Percentiles rank a stretch among this genome's conserved stretches.
Conservation (phyloP, 2,329 filamentous ascomycete species). For the Diaporthe amygdali region DNA sequence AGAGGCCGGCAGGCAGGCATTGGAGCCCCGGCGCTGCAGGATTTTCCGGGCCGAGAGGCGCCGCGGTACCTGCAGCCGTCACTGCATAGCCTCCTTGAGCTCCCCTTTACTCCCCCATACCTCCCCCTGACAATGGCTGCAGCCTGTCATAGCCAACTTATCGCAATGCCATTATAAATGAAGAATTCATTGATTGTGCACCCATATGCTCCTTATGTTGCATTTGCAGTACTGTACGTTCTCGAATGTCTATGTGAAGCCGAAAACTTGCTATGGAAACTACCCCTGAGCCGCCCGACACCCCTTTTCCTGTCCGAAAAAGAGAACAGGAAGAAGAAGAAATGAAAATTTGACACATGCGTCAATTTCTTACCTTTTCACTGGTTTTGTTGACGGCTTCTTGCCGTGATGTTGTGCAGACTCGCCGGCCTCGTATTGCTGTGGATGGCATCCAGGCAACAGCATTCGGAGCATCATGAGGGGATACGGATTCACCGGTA, state of each 20-base stretch:
- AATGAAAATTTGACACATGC: no score
- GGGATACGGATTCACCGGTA: background rate
- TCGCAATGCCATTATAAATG: background rate
- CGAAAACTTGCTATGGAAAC: background rate
- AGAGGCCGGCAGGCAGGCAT: background rate
- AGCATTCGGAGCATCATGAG: background rate
- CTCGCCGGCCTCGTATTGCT: background rate
- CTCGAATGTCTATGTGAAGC: background rate
- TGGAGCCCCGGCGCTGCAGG: background rate
- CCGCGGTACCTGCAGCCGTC: background rate
- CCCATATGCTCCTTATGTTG: background rate
- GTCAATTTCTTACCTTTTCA: background rate
- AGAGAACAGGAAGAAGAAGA: background rate
- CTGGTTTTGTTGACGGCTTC: background rate
- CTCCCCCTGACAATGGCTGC: background rate
- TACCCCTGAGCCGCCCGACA: background rate
- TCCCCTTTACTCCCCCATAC: background rate
- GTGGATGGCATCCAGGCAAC: background rate
- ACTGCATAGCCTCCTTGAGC: background rate
- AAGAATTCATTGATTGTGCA: background rate
- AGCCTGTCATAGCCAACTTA: background rate
- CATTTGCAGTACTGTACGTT: background rate
- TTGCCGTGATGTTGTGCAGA: background rate
- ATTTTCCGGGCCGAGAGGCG: slow-evolving; percentile 1
- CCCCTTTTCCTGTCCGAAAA: no score